Evolutionary conservation across 805 yeast species (phyloP).

Genomic region (Sugiyamaella floridensis): DNA sequence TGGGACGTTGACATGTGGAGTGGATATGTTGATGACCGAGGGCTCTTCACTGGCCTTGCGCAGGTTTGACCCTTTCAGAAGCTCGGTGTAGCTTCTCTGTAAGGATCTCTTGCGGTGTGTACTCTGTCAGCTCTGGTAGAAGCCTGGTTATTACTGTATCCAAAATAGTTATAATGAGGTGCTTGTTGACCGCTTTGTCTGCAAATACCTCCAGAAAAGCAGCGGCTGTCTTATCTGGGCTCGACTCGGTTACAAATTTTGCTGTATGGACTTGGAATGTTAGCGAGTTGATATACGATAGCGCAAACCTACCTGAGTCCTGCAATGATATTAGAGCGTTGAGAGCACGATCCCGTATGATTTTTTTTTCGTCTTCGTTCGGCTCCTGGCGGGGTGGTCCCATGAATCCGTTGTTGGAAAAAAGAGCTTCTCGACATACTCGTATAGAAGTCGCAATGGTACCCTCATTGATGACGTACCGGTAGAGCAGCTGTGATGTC

Average conservation of each 20-base stretch:
- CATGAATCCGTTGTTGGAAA: slow-evolving; percentile 45
- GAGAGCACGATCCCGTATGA: slow-evolving; percentile 16
- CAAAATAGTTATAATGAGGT: slow-evolving; percentile 23
- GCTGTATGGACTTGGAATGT: slow-evolving; percentile 17
- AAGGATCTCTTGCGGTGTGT: slow-evolving; percentile 23
- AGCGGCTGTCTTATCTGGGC: slow-evolving; percentile 16
- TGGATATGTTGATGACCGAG: slow-evolving; percentile 4
- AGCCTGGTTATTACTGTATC: slow-evolving; percentile 24
- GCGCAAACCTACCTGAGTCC: neutral
- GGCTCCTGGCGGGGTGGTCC: slow-evolving; percentile 44
- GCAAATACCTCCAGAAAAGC: slow-evolving; percentile 23
- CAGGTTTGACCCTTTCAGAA: neutral
- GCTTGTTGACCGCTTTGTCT: slow-evolving; percentile 26
- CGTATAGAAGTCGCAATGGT: slow-evolving; percentile 23
- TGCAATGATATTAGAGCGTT: neutral
- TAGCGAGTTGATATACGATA: slow-evolving; percentile 8
- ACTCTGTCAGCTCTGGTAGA: slow-evolving; percentile 25
- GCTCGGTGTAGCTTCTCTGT: neutral
- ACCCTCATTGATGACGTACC: slow-evolving; percentile 10
- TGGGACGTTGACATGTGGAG: slow-evolving; percentile 10
- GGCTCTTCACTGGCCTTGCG: neutral
- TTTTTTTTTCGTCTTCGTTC: slow-evolving; percentile 33
- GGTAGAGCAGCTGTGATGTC: slow-evolving; percentile 8
- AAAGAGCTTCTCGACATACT: slow-evolving; percentile 35
- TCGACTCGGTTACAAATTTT: slow-evolving; percentile 18